Base-by-base conservation (phyloP, 495 filamentous ascomycete genomes). In the Annulohypoxylon maeteangense region DNA sequence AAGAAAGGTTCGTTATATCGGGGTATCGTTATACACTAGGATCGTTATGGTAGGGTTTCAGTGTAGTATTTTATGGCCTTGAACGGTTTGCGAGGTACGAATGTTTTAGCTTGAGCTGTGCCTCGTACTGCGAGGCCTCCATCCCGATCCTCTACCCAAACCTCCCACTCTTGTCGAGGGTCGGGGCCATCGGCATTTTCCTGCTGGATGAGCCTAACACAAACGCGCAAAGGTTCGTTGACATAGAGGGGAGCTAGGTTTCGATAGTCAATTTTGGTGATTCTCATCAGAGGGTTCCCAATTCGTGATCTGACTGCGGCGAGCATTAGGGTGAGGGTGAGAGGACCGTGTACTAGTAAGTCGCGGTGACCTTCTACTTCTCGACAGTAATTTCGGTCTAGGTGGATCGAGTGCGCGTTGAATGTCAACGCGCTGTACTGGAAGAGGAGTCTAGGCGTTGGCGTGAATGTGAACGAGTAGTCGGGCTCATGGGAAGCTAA, bases 371-470 rank as follows among this genome's bases (percentile, higher is more conserved):
- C 92, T 78, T 98, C 95, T 1, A 87, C 79, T 29, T 87, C 81
- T 18, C 85, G 85, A 20, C 89, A 88, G 79, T 93, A 97, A 14
- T 81, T 62, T 3, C 83, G 86, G 76, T 97, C 92, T n/a, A 95
- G 84, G 72, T 97, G 93, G 62, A 97, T 96, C 5, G 84, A 81
- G 75, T 97, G 93, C 5, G 92, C 91, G 77, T 97, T 97, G 85
- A 91, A 93, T 4, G 90, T 93, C 16, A 97, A 85, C 0, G 92
- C 92, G 29, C 89, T 92, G 80, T 91, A 97, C n/a, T 92, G 88
- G 79, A 94, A 95, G 29, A 97, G 86, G 0, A 97, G 83, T 22
- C 85, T 80, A 3, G 85, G 80, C 14, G 88, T 89, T 0, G 92
- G 92, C 0, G 74, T 81, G 14, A 96, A 80, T 1, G 78, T 80